Base-by-base conservation (phyloP, 75 land plant genomes). In the Larix kaempferi region DNA sequence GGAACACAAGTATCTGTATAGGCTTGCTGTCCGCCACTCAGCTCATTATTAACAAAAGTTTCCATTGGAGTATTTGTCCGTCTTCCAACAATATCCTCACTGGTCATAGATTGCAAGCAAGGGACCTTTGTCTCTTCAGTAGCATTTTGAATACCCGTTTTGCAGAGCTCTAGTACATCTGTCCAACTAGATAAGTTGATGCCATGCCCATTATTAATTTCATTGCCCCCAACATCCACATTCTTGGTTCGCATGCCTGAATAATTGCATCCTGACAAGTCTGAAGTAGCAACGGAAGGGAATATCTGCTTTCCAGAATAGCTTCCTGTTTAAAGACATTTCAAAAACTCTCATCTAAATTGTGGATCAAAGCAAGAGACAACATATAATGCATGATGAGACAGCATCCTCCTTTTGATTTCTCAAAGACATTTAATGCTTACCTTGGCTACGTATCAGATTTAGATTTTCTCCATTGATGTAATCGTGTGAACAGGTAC, bases 141-240 rank as follows among this genome's bases (percentile, higher is more conserved):
- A 52, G 37, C 56, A 73, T 73, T 73, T 54, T 13, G 75, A 73
- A 26, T 22, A 16, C 35, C 35, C 19, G 57, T 14, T 73, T 54
- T 73, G 57, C 57, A 54, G 52, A 73, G 57, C 57, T 73, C 74
- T 2, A 73, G 26, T 17, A 6, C 74, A 11, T 55, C 57, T 25
- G 75, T 73, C 75, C 75, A 73, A n/a, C 33, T 55, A 73, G 75
- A 26, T 73, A 27, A 23, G 33, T 55, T 73, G 56, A n/a, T 54
- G 14, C 25, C 75, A 54, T 73, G 75, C 33, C 75, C 75, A 55
- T 55, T 73, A 55, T 23, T 26, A 49, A 72, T 72, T 17, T 23
- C 44, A 52, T 22, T 55, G 25, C 6, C 29, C 23, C 75, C 75
- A 49, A 55, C 15, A 25, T 21, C 75, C 19, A 55, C 2, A 52